Evolutionary conservation across 1,284 basidiomycete genomes (phyloP), one percentile per base, ranked within the genome.

Genomic region (Ceratobasidium sp.): DNA sequence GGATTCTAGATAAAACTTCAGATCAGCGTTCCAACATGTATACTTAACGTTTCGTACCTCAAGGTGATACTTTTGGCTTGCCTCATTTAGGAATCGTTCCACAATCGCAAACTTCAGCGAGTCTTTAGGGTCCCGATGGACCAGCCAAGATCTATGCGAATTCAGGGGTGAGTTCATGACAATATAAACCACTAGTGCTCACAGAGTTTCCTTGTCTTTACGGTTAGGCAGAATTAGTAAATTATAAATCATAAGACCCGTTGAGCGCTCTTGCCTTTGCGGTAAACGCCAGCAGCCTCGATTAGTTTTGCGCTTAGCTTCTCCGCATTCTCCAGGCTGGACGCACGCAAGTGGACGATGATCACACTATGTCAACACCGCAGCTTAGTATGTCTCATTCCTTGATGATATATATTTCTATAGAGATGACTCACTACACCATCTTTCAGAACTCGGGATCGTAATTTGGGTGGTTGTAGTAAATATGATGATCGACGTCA

Each of bases 111-210:
- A 61, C 38, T 61, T 61, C 14, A 61, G 26, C 8, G 58, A 35
- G 28, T 61, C 58, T 46, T 61, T 43, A n/a, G 58, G 58, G 43
- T 61, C 58, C 1, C 58, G 58, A 61, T 61, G 58, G 28, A 61
- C 58, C n/a, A 61, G 23, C 58, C 58, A 61, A 2, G 58, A 61
- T 23, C 58, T 61, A 18, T 23, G 9, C 35, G 38, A 35, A 18
- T 44, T 11, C 21, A n/a, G 8, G 6, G 35, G n/a, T 49, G 28
- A 5, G 18, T 2, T 6, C 4, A 13, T 4, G 38, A 2, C 35
- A 23, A 4, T 11, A 11, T 38, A 38, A 38, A 9, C 2, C 4
- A 43, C 7, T 21, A 16, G 35, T 6, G 21, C 58, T 28, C 23
- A 61, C 58, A 61, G 43, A 9, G 58, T 61, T 26, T 61, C 58